phyloP scores from a whole-genome alignment of 129 eudicot species.

The Flaveria sonorensis region DNA sequence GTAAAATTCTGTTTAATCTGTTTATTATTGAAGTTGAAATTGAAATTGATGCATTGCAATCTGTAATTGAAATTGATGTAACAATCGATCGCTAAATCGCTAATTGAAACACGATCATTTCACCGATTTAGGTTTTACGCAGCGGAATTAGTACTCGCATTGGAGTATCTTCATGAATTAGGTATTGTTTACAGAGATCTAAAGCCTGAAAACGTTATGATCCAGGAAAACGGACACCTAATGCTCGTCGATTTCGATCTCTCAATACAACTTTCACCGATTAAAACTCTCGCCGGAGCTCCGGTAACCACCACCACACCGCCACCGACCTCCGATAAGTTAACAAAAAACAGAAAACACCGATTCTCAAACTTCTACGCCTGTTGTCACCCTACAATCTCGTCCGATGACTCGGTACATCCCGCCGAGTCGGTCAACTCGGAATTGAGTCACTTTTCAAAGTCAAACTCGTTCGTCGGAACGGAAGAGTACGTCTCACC shows the following conservation, averaged over 20 bases:
- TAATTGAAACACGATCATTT: neutral
- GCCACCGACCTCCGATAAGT: constrained; percentile 6
- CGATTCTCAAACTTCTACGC: constrained; percentile 13
- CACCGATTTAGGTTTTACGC: constrained; percentile 65
- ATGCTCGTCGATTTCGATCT: constrained; percentile 95
- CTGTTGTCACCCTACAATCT: constrained; percentile 43
- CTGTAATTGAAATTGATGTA: neutral
- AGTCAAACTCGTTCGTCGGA: constrained; percentile 91
- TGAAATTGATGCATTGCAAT: neutral
- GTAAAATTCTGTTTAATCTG: too few relatives aligned
- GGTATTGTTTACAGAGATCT: constrained; percentile 93
- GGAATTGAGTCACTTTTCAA: constrained; percentile 33
- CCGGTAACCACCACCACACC: constrained; percentile 7
- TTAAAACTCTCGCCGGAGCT: constrained; percentile 37
- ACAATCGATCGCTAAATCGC: neutral
- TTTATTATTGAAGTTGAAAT: too few relatives aligned
- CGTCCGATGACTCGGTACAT: constrained; percentile 49
- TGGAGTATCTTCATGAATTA: constrained; percentile 78
- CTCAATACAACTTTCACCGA: constrained; percentile 64
- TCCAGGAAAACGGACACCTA: constrained; percentile 82
- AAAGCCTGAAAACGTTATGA: constrained; percentile 84
- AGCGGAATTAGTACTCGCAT: constrained; percentile 80
- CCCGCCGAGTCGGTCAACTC: constrained; percentile 34
- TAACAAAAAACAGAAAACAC: constrained; percentile 33
- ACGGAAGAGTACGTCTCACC: constrained; percentile 97